Conservation (phyloP, 208 protist species). For the Trypanosoma conorhini region DNA sequence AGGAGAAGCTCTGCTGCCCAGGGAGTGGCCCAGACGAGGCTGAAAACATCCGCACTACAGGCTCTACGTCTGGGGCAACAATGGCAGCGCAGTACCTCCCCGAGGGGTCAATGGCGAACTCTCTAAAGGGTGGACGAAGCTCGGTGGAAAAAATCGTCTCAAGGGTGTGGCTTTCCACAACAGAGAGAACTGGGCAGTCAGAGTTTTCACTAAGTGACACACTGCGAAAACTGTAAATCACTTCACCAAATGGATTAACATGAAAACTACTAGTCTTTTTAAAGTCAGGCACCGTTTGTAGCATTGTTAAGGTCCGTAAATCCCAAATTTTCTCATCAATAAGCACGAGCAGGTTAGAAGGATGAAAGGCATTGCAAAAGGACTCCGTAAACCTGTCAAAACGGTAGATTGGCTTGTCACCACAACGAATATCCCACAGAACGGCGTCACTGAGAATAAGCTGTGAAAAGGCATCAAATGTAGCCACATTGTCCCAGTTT, state of each 20-base stretch:
- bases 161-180: conserved; percentile 78
- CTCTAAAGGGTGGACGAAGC: conserved; percentile 61
- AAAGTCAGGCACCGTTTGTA: conserved; percentile 73
- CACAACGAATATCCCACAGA: conserved; percentile 81
- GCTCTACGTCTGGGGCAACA: conserved; percentile 58
- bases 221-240: conserved; percentile 84
- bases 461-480: conserved; percentile 71
- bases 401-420: conserved; percentile 69
- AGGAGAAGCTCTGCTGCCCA: conserved; percentile 58
- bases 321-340: conserved; percentile 91
- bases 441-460: conserved; percentile 86
- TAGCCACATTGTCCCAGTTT: conserved; percentile 73
- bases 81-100: conserved; percentile 86
- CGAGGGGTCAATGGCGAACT: conserved; percentile 82
- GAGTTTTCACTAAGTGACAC: conserved; percentile 36
- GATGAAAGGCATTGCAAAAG: conserved; percentile 81
- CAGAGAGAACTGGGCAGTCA: conserved; percentile 59
- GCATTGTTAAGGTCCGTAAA: conserved; percentile 69
- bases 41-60: conserved; percentile 71
- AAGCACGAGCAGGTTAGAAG: conserved; percentile 65
- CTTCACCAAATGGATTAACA: conserved; percentile 38
- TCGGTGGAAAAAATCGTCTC: conserved; percentile 82
- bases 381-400: conserved; percentile 89
- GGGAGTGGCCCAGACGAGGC: conserved; percentile 79
- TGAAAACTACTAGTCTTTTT: conserved; percentile 79